These are phyloP conservation scores for Senna siamea DNA, from an alignment of 306 rosid genomes.

Conservation along the genomic window DNA sequence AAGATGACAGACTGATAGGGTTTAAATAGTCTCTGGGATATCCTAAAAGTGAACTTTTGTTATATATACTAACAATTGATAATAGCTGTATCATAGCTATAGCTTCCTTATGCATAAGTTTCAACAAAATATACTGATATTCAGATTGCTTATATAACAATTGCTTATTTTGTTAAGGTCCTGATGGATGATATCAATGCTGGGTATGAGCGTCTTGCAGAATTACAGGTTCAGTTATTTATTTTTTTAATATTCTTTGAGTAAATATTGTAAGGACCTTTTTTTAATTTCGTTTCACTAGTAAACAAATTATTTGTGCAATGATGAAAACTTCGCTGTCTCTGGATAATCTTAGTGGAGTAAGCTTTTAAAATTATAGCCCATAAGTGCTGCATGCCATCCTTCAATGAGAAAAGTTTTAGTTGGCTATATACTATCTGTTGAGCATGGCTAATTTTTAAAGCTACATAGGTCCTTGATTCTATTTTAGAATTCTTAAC, in stretches of 20 bases:
- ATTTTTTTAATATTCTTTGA: conserved; percentile 4
- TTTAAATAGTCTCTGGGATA: neutral
- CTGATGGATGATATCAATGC: conserved; percentile 93
- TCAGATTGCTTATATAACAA: conserved; percentile 29
- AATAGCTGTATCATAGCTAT: neutral
- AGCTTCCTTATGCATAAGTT: conserved; percentile 29
- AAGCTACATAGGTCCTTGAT: no score
- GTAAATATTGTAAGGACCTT: neutral
- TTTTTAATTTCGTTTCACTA: neutral
- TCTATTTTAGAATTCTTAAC: no score
- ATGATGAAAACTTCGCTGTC: neutral
- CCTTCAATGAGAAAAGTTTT: neutral
- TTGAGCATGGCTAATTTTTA: neutral
- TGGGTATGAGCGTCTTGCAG: conserved; percentile 95
- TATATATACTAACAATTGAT: neutral
- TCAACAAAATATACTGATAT: conserved; percentile 26
- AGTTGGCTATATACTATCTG: neutral
- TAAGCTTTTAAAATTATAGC: neutral
- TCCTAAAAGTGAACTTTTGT: neutral
- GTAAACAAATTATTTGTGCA: neutral
- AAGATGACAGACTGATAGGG: neutral
- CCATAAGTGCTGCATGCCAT: conserved; percentile 10
- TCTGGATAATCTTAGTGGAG: neutral
- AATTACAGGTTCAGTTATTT: conserved; percentile 67
- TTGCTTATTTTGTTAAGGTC: conserved; percentile 55